These are phyloP conservation scores for Metschnikowia cubensis DNA, from an alignment of 805 yeast genomes.

Conservation along the genomic window DNA sequence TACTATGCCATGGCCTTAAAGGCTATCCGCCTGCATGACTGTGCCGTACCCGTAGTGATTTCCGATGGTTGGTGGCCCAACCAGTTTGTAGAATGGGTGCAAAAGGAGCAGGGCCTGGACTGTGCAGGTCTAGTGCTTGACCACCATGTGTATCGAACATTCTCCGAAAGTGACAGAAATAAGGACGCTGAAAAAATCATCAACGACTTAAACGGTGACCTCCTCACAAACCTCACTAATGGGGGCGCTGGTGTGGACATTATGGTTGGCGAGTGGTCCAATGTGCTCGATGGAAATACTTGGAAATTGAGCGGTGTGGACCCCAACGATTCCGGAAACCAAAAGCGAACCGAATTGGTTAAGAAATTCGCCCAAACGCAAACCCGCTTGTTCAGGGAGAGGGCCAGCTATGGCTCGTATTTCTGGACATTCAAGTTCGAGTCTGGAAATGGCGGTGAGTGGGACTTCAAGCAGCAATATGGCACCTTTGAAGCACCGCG, in stretches of 20 bases:
- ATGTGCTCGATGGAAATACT: slow-evolving; percentile 72
- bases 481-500: slow-evolving; percentile 32
- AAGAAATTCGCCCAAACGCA: slow-evolving; percentile 60
- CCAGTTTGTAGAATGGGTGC: slow-evolving; percentile 70
- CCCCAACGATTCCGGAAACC: slow-evolving; percentile 21
- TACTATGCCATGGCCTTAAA: slow-evolving; percentile 66
- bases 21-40: slow-evolving; percentile 54
- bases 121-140: slow-evolving; percentile 70
- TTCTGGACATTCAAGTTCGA: slow-evolving; percentile 92
- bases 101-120: slow-evolving; percentile 32
- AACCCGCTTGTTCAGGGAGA: slow-evolving; percentile 39
- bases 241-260: slow-evolving; percentile 54
- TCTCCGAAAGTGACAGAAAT: slow-evolving; percentile 65
- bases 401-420: slow-evolving; percentile 68
- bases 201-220: slow-evolving; percentile 47
- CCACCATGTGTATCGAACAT: slow-evolving; percentile 82
- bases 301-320: slow-evolving; percentile 54
- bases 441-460: slow-evolving; percentile 91
- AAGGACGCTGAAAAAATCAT: slow-evolving; percentile 65
- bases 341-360: slow-evolving; percentile 51
- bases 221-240: slow-evolving; percentile 46
- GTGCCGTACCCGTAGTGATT: slow-evolving; percentile 63
- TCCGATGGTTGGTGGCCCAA: slow-evolving; percentile 95
- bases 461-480: slow-evolving; percentile 85
- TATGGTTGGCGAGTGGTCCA: slow-evolving; percentile 85